phyloP scores from a whole-genome alignment of 345 rosid genomes.

The Hevea brasiliensis region DNA sequence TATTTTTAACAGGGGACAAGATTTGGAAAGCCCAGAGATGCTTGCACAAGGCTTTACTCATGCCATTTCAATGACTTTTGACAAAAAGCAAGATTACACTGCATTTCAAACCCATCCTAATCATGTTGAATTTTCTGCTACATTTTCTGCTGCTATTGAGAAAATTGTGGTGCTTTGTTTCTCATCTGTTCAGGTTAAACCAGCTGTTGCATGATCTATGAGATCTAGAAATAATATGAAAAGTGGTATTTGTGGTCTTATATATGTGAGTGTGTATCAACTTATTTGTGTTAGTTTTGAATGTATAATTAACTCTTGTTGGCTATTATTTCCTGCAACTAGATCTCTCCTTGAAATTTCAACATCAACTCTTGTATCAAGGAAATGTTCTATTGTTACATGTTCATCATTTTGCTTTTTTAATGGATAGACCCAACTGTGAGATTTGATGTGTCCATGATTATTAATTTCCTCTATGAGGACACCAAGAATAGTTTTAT shows the following conservation, averaged over 20 bases:
- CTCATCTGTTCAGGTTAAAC: slow-evolving; percentile 51
- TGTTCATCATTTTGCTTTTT: slow-evolving; percentile 12
- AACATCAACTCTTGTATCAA: slow-evolving; percentile 8
- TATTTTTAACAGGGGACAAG: slow-evolving; percentile 66
- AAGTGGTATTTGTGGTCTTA: background rate
- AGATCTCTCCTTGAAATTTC: slow-evolving; percentile 8
- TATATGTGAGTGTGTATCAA: background rate
- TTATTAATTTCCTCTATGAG: no score
- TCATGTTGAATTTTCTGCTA: slow-evolving; percentile 72
- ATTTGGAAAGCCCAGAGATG: slow-evolving; percentile 77
- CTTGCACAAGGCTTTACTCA: slow-evolving; percentile 93
- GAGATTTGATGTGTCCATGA: background rate
- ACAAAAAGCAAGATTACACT: slow-evolving; percentile 65
- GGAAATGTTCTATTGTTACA: slow-evolving; percentile 13
- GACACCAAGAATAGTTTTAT: no score
- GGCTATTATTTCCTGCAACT: background rate
- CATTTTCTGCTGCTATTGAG: slow-evolving; percentile 73
- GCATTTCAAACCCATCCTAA: slow-evolving; percentile 66
- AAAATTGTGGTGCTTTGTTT: slow-evolving; percentile 77
- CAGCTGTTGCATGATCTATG: slow-evolving; percentile 26
- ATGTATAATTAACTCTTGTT: background rate
- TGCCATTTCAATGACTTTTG: slow-evolving; percentile 75
- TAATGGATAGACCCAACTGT: slow-evolving; percentile 1
- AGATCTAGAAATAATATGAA: background rate
- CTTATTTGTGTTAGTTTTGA: background rate